Evolutionary conservation across 176 grass and related monocot genomes (phyloP), one percentile per base, ranked within the genome.

Genomic region (Oryza punctata): DNA sequence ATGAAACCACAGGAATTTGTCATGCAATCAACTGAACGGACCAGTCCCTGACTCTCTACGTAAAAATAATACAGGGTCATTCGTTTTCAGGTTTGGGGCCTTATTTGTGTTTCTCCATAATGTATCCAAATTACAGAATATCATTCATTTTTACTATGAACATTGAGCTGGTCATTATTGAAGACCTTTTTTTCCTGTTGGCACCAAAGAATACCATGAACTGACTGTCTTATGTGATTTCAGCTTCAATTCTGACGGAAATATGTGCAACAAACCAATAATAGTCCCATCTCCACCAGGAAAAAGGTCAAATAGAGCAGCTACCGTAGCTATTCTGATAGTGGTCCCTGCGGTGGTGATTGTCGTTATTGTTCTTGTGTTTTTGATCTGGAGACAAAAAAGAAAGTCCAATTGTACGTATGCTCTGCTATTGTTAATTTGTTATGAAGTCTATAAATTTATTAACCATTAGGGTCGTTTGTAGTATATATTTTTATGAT

Each of bases 1-100:
- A 1, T 49, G 13, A 16, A 18, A 80, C 16, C 49, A 7, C 47
- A 90, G 84, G 27, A 81, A 90, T 50, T 38, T 90, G 33, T 86
- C 72, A 52, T 73, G 85, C 60, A 90, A 90, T 43, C 24, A 90
- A 9, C 47, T 86, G 4, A 77, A 24, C 25, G 32, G 27, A 0
- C 46, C 46, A 49, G 46, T 49, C 15, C 46, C 46, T 49, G 46
- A 14, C 14, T 49, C 46, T 15, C 46, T 49, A 1, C 12, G 15
- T 49, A 49, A 54, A 29, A 82, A 67, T 28, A 26, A 73, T 1
- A 54, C 50, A 19, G 50, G 50, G 16, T 19, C 50, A 54, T 18
- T 54, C 16, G 5, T 54, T 54, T 54, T 54, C 16, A 86, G 85
- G 85, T 86, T 44, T 45, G 32, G 21, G 2, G 5, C 11, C 18